Evolutionary conservation across 2,329 filamentous ascomycete species (phyloP), one percentile per base, ranked within the genome.

Genomic region (Xylaria sp.): DNA sequence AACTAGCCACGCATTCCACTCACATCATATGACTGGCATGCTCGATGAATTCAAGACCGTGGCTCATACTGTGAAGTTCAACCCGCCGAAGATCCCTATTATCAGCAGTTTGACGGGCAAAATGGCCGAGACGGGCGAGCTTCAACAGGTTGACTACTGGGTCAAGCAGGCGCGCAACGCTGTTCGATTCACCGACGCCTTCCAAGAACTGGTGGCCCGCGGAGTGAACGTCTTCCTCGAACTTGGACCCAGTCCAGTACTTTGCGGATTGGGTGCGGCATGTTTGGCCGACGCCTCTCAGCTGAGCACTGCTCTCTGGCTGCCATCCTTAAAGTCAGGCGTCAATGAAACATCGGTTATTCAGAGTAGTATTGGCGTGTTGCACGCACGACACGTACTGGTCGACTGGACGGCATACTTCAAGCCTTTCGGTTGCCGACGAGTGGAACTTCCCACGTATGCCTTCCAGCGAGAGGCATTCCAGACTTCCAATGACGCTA

Each of bases 201-300:
- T 77, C 42, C 61, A 66, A 51, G 60, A 69, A 11, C 43, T 76
- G 11, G 58, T 57, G 14, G 21, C 50, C 12, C 66, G 68, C 2
- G 73, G 71, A 7, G 67, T 65, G 37, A 70, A 72, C 38, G 38
- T 70, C 51, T 75, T 75, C 58, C 57, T 76, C 28, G 74, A 76
- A 63, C 19, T 76, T 0, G 74, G 74, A 2, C 73, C 74, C 5
- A 58, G 66, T 21, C 72, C 59, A 47, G 64, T 73, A 12, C 67
- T 76, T 15, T 71, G 70, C 60, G 71, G 71, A 15, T 61, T 76
- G 65, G 74, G 71, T 19, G 69, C 65, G 15, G 66, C 63, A 12
- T 73, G 70, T 57, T 61, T 74, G 28, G 9, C 9, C 5, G 28
- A 31, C 28, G 28, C 28, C 9, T 31, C 28, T 31, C 28, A 31